Conservation (phyloP, 257 asterid species). For the Handroanthus guayacan region DNA sequence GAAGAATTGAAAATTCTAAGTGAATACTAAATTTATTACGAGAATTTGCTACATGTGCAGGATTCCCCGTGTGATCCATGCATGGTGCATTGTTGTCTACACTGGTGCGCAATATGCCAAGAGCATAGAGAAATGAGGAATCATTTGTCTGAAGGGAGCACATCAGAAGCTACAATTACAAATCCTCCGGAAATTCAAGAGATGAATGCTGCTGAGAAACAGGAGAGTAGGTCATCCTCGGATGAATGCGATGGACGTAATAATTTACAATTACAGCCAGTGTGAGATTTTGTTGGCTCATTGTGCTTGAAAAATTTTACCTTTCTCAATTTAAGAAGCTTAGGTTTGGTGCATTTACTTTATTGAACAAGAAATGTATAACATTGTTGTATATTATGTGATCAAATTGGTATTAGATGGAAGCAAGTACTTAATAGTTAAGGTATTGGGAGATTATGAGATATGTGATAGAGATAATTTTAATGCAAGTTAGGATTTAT, state of each 20-base stretch:
- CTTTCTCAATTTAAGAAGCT: not conserved
- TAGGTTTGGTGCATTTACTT: not conserved
- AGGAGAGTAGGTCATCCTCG: constrained; percentile 28
- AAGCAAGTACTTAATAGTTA: too few species aligned
- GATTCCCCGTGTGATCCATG: constrained; percentile 90
- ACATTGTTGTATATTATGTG: too few species aligned
- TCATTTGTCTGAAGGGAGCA: constrained; percentile 45
- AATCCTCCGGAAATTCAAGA: constrained; percentile 71
- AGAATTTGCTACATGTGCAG: constrained; percentile 39
- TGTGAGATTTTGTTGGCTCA: constrained; percentile 22
- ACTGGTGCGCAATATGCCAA: constrained; percentile 94
- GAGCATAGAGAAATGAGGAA: constrained; percentile 74
- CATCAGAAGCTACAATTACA: constrained; percentile 39
- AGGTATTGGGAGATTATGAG: too few species aligned
- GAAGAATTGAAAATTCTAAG: too few species aligned
- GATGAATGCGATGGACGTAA: constrained; percentile 31
- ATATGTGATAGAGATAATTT: too few species aligned
- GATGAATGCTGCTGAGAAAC: constrained; percentile 46
- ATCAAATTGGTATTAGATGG: too few species aligned
- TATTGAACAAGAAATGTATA: too few species aligned
- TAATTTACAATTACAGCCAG: constrained; percentile 53
- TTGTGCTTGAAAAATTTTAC: not conserved
- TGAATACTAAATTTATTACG: not conserved
- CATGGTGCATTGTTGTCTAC: constrained; percentile 80
- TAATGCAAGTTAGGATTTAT: too few species aligned